Conservation (phyloP, 306 rosid species). For the Fragaria nilgerrensis region DNA sequence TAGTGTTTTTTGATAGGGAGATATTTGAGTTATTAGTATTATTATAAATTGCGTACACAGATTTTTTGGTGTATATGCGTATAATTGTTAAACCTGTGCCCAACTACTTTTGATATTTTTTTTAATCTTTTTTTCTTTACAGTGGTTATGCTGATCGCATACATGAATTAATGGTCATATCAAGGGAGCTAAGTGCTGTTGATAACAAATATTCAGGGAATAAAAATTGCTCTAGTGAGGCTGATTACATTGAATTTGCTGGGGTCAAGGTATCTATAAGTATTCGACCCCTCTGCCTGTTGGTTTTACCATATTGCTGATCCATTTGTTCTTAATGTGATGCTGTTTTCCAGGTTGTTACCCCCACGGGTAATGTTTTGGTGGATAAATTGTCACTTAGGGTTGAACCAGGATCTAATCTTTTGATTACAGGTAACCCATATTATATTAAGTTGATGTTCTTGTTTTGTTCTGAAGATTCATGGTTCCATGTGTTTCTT, state of each 20-base stretch:
- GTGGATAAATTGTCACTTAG: conserved; percentile 83
- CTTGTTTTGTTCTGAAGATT: not conserved
- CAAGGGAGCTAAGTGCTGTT: conserved; percentile 73
- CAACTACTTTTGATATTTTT: conserved; percentile 11
- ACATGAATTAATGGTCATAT: conserved; percentile 72
- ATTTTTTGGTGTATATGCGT: not conserved
- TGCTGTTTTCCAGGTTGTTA: conserved; percentile 69
- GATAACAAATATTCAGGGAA: conserved; percentile 55
- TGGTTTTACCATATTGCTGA: conserved; percentile 11
- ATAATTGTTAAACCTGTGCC: conserved; percentile 10
- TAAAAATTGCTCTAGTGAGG: conserved; percentile 75
- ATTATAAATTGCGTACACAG: not conserved
- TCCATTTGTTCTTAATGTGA: conserved; percentile 30
- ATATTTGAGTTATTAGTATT: not conserved
- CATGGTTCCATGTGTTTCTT: not conserved
- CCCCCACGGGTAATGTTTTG: conserved; percentile 91
- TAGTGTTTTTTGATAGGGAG: not conserved
- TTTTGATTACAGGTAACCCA: conserved; percentile 84
- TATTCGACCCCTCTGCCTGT: conserved; percentile 15
- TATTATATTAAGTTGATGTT: conserved; percentile 6
- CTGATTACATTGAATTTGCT: conserved; percentile 86
- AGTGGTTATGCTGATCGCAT: conserved; percentile 98
- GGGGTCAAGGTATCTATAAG: conserved; percentile 71
- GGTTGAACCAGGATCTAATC: conserved; percentile 91
- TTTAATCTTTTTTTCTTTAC: conserved; percentile 28